These are phyloP conservation scores for Austroboletus eburneus DNA, from an alignment of 768 basidiomycete genomes.

Conservation along the genomic window DNA sequence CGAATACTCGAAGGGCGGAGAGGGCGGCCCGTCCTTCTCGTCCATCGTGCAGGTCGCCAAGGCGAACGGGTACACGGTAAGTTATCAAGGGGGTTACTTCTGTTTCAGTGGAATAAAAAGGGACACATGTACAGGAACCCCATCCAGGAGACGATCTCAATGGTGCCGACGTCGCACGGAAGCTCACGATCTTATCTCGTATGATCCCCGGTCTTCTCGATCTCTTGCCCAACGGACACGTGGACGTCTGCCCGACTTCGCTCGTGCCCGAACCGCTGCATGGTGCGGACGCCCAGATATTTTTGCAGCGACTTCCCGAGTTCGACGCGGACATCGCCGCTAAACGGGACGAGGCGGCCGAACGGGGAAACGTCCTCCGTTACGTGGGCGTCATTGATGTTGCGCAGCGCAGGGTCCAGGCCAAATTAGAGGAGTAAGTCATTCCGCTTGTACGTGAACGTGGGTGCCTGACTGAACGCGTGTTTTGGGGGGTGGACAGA, in stretches of 20 bases:
- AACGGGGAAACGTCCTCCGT: constrained; percentile 80
- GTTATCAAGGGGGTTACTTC: constrained; percentile 10
- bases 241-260: constrained; percentile 75
- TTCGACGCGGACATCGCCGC: constrained; percentile 78
- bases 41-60: constrained; percentile 85
- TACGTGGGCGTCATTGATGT: constrained; percentile 96
- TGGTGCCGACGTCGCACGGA: constrained; percentile 95
- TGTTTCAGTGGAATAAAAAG: no score
- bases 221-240: constrained; percentile 69
- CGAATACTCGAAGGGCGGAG: constrained; percentile 73
- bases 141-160: constrained; percentile 97
- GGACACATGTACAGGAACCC: constrained; percentile 64
- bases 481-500: constrained; percentile 46
- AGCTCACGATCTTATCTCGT: constrained; percentile 92
- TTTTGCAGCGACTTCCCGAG: constrained; percentile 72
- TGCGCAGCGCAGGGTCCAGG: constrained; percentile 60
- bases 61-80: constrained; percentile 91
- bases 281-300: constrained; percentile 75
- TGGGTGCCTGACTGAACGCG: constrained; percentile 1
- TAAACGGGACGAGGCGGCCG: constrained; percentile 72
- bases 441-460: background rate
- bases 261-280: constrained; percentile 79
- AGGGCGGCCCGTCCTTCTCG: constrained; percentile 76
- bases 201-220: constrained; percentile 52
- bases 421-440: constrained; percentile 84